Base-by-base conservation (phyloP, 495 filamentous ascomycete species). In the Delitschia confertaspora region DNA sequence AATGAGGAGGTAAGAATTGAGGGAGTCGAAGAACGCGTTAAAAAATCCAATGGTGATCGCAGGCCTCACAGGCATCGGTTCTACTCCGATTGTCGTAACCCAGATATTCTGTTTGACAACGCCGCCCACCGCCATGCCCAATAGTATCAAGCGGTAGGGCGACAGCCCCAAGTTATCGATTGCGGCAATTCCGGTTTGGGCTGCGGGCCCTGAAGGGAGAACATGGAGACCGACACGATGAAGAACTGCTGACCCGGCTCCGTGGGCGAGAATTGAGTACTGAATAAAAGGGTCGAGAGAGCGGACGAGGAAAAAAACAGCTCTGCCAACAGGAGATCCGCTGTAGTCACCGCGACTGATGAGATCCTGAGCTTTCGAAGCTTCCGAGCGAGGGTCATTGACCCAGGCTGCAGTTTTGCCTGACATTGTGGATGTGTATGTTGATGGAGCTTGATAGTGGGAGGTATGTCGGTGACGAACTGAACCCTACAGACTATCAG, bases 291-390 rank as follows among this genome's bases (percentile, higher is more conserved):
- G 61, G 51, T 83, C 78, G 47, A 71, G 60, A 6, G 66, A 56
- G 37, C 78, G 75, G 2, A 78, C 65, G 38, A 69, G 69, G 49
- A 79, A 47, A 62, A 82, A 82, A 55, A 69, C 59, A 2, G 67
- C 51, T 3, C 62, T 73, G 8, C 75, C 78, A 6, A 65, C 29
- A 6, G 66, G 65, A 5, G 72, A 70, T 35, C 67, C 45, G 11
- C 33, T 29, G 33, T 62, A 53, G 45, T 51, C 42, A 30, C 59
- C 58, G 25, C 63, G 63, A 10, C 46, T 34, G 32, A 66, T 56
- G 31, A 51, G 27, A 51, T 66, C 63, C 20, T 20, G 25, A 11
- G 22, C 37, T 24, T 47, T 50, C 11, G 41, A 36, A 4, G 29
- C 47, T 21, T 50, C 37, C 7, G 43, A 56, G 20, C 43, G 49